Evolutionary conservation across 306 rosid species (phyloP), one percentile per base, ranked within the genome.

Genomic region (Inga laurina): DNA sequence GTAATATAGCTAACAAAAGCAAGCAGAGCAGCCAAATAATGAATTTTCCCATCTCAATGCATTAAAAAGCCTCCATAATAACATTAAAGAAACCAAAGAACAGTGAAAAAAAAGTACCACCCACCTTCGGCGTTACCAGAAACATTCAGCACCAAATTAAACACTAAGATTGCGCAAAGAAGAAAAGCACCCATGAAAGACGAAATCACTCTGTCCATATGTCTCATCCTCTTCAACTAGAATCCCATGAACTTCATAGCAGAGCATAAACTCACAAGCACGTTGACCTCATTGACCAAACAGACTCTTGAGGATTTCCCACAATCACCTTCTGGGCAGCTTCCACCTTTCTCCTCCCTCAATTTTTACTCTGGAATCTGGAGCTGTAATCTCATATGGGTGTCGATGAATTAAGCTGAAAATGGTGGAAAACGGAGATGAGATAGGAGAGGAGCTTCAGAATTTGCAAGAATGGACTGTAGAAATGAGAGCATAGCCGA

Each of bases 81-180:
- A 24, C 73, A 74, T 19, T 12, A 1, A 21, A 21, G 64, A 56
- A 74, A 74, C 7, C 45, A 21, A 48, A 46, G 13, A 41, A 52
- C 12, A 21, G 30, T 48, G 15, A 10, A 51, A 72, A 81, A 77
- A 77, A 73, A 43, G 67, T 37, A 67, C 12, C 37, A 81, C 80
- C 5, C 61, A 85, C 88, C 85, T 85, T 85, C 88, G 16, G 61
- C 5, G 35, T 82, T 82, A 21, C 81, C 88, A 34, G 81, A 78
- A 66, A 68, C 86, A 80, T 44, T 54, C 1, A 85, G 78, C 77
- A 54, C 81, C 52, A 81, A 74, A 81, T 11, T 44, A 27, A 75
- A 44, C 44, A 75, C 75, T 32, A 77, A 56, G 21, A 67, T 22
- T 56, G 34, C 32, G n/a, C 49, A 85, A 51, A 82, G 54, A 72